Base-by-base conservation (phyloP, 2,329 filamentous ascomycete genomes). In the Sporothrix euskadiensis region DNA sequence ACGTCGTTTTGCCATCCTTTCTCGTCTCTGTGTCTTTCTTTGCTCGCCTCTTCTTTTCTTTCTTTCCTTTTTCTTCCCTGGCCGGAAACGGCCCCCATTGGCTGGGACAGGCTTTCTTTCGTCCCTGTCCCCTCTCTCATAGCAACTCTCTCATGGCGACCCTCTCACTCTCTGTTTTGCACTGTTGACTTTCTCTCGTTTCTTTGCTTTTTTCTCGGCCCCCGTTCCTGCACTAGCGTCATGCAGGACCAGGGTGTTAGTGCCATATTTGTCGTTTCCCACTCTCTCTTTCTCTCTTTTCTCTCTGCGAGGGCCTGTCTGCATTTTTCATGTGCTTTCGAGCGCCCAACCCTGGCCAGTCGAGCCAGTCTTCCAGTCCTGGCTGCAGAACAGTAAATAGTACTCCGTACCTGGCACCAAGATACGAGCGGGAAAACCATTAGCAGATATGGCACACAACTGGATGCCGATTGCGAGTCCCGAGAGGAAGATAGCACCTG, bases 191-290 rank as follows among this genome's bases (percentile, higher is more conserved):
- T 47, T 66, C 10, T 10, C 26, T 44, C 4, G 12, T 16, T 63
- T 63, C 35, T 41, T 63, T 63, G 57, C 57, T 41, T 61, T 73
- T 52, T 56, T 47, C 68, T 66, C 70, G 22, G 71, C 71, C 54
- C 54, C 70, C 54, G 73, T 74, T 74, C 73, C 73, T 74, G 71
- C 73, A 72, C 73, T 74, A 74, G 73, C 71, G 71, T 59, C 57
- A 74, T 73, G 71, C 71, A 68, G 61, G 61, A 66, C 59, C 44
- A 72, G 52, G 61, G 71, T 44, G 30, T n/a, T 44, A 49, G 73
- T 61, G 41, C 61, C 26, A 30, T 41, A 56, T 47, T 47, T 6
- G 41, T 22, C 19, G 19, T 52, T 32, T 52, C 19, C 1, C 39
- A 3, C 16, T 6, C 2, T 14, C 44, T 26, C 26, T 52, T 32